Evolutionary conservation across 2,329 filamentous ascomycete genomes (phyloP).

Genomic region (Lasiodiplodia citricola): DNA sequence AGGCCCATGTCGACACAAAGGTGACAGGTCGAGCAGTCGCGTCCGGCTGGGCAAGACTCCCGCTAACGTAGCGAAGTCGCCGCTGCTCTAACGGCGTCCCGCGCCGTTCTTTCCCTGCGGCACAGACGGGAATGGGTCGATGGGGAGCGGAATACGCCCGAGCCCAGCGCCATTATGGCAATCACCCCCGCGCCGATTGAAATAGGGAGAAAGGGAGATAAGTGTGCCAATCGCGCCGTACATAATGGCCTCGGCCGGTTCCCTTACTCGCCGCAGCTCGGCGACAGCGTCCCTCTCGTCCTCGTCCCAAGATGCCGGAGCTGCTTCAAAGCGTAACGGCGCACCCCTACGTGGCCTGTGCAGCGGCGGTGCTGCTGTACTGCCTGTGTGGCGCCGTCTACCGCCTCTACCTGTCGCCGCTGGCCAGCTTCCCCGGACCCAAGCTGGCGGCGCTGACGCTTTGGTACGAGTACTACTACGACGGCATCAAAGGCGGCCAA

Average conservation of each 20-base stretch:
- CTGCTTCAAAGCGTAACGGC: neutral
- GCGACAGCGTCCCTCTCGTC: neutral
- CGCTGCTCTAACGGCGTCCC: neutral
- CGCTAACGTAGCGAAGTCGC: neutral
- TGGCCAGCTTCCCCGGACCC: constrained; percentile 41
- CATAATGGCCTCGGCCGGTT: neutral
- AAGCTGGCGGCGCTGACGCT: constrained; percentile 42
- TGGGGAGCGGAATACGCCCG: neutral
- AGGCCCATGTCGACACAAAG: neutral
- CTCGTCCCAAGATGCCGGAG: constrained; percentile 4
- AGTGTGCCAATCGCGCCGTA: neutral
- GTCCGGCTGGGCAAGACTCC: neutral
- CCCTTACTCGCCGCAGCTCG: neutral
- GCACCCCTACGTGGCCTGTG: constrained; percentile 8
- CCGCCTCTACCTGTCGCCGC: constrained; percentile 35
- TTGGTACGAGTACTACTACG: constrained; percentile 45
- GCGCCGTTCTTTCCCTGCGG: neutral
- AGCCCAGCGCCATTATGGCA: constrained; percentile 13
- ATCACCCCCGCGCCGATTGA: neutral
- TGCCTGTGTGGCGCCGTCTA: constrained; percentile 31
- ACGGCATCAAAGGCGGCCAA: constrained; percentile 39
- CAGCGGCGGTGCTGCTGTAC: constrained; percentile 26
- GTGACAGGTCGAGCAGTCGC: neutral
- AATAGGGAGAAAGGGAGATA: neutral
- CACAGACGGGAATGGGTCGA: neutral